Evolutionary conservation across 2,329 filamentous ascomycete species (phyloP).

Genomic region (Nigrospora oryzae): DNA sequence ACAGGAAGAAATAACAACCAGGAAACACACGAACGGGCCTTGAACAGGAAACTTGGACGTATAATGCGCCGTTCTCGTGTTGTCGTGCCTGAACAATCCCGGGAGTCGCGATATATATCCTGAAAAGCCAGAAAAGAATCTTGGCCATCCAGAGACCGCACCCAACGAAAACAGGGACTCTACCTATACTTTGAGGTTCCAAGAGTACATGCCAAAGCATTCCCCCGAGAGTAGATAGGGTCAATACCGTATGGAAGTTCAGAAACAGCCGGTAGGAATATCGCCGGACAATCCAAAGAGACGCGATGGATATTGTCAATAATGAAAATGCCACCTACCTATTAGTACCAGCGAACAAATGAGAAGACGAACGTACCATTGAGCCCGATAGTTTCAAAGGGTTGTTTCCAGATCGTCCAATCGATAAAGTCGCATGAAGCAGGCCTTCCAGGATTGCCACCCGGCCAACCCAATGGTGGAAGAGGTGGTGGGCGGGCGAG

Average conservation of each 20-base stretch:
- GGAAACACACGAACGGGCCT: neutral
- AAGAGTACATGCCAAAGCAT: no score
- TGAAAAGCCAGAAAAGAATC: no score
- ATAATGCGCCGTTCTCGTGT: neutral
- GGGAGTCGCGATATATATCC: neutral
- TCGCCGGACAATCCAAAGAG: no score
- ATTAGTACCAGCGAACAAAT: neutral
- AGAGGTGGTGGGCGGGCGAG: slow-evolving; percentile 7
- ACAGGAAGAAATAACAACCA: slow-evolving; percentile 1
- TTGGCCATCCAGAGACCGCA: no score
- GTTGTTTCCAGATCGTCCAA: neutral
- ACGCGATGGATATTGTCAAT: no score
- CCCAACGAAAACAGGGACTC: no score
- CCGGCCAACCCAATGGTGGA: slow-evolving; percentile 10
- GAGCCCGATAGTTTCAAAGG: neutral
- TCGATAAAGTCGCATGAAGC: slow-evolving; percentile 4
- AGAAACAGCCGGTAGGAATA: no score
- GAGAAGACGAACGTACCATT: neutral
- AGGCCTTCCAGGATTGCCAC: slow-evolving; percentile 7
- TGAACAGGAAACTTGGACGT: neutral
- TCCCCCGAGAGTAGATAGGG: no score
- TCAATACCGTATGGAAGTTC: no score
- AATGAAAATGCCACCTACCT: no score
- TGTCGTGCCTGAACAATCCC: no score
- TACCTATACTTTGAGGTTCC: no score